Evolutionary conservation across 2,329 filamentous ascomycete genomes (phyloP), one percentile per base, ranked within the genome.

Genomic region (Xylaria arbuscula): DNA sequence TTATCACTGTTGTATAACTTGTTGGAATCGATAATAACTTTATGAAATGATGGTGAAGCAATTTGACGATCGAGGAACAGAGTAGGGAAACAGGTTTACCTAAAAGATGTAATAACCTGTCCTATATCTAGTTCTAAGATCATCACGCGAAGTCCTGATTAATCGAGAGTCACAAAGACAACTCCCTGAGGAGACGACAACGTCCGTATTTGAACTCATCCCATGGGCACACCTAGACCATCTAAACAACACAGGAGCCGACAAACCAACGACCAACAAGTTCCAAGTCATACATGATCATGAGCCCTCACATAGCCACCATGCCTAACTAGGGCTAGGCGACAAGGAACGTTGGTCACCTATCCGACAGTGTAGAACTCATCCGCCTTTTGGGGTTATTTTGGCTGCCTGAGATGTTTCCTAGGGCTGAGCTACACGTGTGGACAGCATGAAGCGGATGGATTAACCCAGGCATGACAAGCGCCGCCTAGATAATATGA

Each of bases 341-440:
- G 55, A 58, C 65, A 57, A 53, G 63, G 47, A 22, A 64, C 24
- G 50, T 55, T 53, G 40, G 50, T 59, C 55, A 64, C 45, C 28
- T 51, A 61, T 61, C 67, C 59, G 59, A 64, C 54, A 38, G 48
- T 38, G 42, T 24, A 40, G 48, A 60, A 45, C 47, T 22, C 9
- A 28, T 40, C 19, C 5, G n/a, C 38, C 38, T 62, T 28, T 40
- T 55, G 51, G 28, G 53, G 17, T 57, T 40, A 47, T 22, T 11
- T 55, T 59, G 53, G 63, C 62, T 57, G 57, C 62, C 62, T 59
- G 62, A 45, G 36, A 62, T 48, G 53, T 19, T 48, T 40, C 57
- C 48, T 58, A 70, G 66, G 68, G 68, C 68, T 70, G 68, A 70
- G 55, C 42, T 60, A 66, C 61, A 64, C 60, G 54, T 63, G 48